Base-by-base conservation (phyloP, 768 basidiomycete genomes). In the Pisolithus tinctorius region DNA sequence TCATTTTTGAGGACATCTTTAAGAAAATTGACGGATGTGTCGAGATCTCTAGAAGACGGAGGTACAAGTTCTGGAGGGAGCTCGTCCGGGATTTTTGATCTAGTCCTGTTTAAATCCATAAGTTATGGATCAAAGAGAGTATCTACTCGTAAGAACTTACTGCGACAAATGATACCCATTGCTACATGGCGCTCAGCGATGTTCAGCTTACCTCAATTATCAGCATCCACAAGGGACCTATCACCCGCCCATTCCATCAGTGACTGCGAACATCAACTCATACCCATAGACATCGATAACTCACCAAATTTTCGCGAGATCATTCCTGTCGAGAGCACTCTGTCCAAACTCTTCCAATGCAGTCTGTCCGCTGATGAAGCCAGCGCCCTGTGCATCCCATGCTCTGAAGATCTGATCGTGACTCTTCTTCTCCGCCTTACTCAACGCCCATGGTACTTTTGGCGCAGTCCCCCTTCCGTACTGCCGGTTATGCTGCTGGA, bases 341-440 rank as follows among this genome's bases (percentile, higher is more conserved):
- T 92, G 88, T 0, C 93, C 91, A 70, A 99, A 98, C 25, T 96
- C 93, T 63, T 95, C 91, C 42, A 88, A 72, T 1, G 94, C 95
- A 14, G 81, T 88, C 57, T 78, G 71, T 26, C 96, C 94, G 44
- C 69, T 80, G 62, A 99, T 90, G 68, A 94, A 98, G 0, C 93
- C 93, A 0, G 82, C 81, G 7, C 76, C 74, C 38, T 80, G 75
- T 0, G 82, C 69, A 63, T 97, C 95, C 96, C 96, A 99, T n/a
- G 90, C 86, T 53, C 95, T 77, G 72, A 99, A 99, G 61, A 98
- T 94, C 61, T 87, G 80, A 64, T 98, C 91, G 60, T 98, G 98
- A 57, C 86, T 86, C 74, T 96, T 95, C 78, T 94, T 94, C 74
- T 99, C 96, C 5, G 81, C 79, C 67, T 88, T 88, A 4, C 82